Percentiles rank a stretch among this genome's conserved stretches.
phyloP scores from a whole-genome alignment of 1,284 basidiomycete species.

The Neolentinus lepideus region DNA sequence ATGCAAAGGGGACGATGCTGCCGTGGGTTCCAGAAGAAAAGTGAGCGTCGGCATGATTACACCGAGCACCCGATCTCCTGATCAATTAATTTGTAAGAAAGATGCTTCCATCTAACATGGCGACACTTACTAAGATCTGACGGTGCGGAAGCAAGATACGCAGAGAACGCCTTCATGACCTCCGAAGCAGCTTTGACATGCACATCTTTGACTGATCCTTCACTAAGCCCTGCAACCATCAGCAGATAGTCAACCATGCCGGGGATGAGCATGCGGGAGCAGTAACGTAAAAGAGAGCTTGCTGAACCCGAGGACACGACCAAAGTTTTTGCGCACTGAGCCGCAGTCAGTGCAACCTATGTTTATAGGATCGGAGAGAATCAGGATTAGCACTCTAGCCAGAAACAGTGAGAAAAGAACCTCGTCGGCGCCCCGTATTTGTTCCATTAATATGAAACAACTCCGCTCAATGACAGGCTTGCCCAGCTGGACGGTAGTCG shows the following conservation, averaged over 20 bases:
- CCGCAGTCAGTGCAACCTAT: constrained; percentile 76
- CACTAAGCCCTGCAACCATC: constrained; percentile 50
- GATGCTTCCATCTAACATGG: constrained; percentile 3
- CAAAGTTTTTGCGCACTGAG: constrained; percentile 84
- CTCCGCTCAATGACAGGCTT: constrained; percentile 77
- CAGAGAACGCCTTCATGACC: constrained; percentile 74
- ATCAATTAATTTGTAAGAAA: constrained; percentile 6
- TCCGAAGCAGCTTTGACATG: constrained; percentile 66
- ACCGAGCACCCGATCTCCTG: constrained; percentile 61
- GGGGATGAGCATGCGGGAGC: constrained; percentile 69
- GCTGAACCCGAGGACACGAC: constrained; percentile 59
- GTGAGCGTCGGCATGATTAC: constrained; percentile 78
- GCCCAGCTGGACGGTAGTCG: constrained; percentile 62
- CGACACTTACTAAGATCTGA: constrained; percentile 56
- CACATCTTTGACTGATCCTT: constrained; percentile 44
- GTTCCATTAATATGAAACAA: constrained; percentile 81
- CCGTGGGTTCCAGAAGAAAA: constrained; percentile 59
- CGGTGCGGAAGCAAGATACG: constrained; percentile 51
- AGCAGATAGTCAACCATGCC: constrained; percentile 76
- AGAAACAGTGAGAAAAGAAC: constrained; percentile 28
- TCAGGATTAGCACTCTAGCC: no score
- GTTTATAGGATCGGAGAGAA: constrained; percentile 9
- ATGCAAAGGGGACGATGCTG: constrained; percentile 43
- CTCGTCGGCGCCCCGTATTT: constrained; percentile 60
- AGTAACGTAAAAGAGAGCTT: constrained; percentile 64